Base-by-base conservation (phyloP, 108 stramenopile species). In the Ochromonas danica region DNA sequence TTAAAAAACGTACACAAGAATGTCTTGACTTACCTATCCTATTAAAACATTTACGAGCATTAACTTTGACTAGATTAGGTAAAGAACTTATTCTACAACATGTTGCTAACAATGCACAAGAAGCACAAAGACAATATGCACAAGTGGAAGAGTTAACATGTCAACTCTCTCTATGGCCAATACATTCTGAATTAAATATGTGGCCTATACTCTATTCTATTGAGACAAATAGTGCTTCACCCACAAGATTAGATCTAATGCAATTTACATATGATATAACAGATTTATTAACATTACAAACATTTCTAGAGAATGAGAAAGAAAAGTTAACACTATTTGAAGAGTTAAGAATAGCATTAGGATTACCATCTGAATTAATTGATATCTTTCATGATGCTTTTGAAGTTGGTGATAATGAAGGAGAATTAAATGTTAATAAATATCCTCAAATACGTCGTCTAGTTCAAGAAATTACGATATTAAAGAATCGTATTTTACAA, bases 401-500 rank as follows among this genome's bases (percentile, higher is more conserved):
- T 65, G 85, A 85, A 57, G 38, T n/a, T n/a, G n/a, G n/a, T n/a
- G n/a, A n/a, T n/a, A n/a, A 78, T 10, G 60, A 81, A 28, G 85
- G 85, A 27, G 61, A 84, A 61, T 78, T 85, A 40, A 79, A 70
- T 14, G 83, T 57, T 25, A 39, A 78, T 42, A 83, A 30, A 0
- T 85, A 83, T 63, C 85, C 85, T 17, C 77, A 84, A 33, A 78
- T 85, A 33, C 77, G 80, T 0, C 80, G 81, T 1, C 75, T 85
- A 71, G 78, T 81, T 10, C 60, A 71, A 0, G 71, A 71, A 57
- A 75, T 70, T 3, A 78, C 61, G 25, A 40, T 40, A 33, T 43
- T 83, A 39, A 61, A 67, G 36, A 62, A 62, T 27, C 77, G 83
- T 41, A 84, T 84, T 61, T 0, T 51, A 22, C 45, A 51, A 51